These are phyloP conservation scores for Bipolaris cookei DNA, from an alignment of 2,329 filamentous ascomycete species.

Conservation along the genomic window DNA sequence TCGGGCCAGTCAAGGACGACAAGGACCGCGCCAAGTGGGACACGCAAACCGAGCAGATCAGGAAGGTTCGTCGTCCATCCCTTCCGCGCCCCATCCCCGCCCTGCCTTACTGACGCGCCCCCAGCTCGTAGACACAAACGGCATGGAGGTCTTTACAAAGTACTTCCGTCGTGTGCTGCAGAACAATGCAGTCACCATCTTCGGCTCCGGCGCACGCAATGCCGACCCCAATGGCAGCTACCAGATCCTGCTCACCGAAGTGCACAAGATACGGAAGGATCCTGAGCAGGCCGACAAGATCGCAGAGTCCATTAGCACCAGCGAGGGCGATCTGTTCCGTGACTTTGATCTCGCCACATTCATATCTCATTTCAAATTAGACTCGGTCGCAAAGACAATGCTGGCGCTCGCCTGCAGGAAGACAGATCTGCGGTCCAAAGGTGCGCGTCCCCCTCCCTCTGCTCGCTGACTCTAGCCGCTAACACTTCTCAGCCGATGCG, in stretches of 20 bases:
- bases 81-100: slow-evolving; percentile 10
- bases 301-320: slow-evolving; percentile 88
- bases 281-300: slow-evolving; percentile 86
- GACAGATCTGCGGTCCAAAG: slow-evolving; percentile 85
- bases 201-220: slow-evolving; percentile 76
- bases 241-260: slow-evolving; percentile 78
- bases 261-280: slow-evolving; percentile 83
- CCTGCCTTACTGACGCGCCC: slow-evolving; percentile 25
- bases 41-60: slow-evolving; percentile 86
- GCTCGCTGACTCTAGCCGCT: slow-evolving; percentile 18
- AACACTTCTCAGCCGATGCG: slow-evolving; percentile 72
- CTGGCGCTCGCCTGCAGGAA: slow-evolving; percentile 88
- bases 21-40: slow-evolving; percentile 92
- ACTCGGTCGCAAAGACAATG: slow-evolving; percentile 84
- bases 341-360: slow-evolving; percentile 97
- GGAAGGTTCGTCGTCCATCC: slow-evolving; percentile 69
- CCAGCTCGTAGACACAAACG: slow-evolving; percentile 94
- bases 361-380: slow-evolving; percentile 93
- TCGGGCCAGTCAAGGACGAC: slow-evolving; percentile 83
- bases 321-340: slow-evolving; percentile 89
- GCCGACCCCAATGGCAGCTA: slow-evolving; percentile 82
- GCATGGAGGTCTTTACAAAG: slow-evolving; percentile 98
- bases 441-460: slow-evolving; percentile 58
- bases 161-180: slow-evolving; percentile 93
- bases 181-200: slow-evolving; percentile 90